Evolutionary conservation across 2,329 filamentous ascomycete genomes (phyloP), one percentile per base, ranked within the genome.

Genomic region (Ambrosiella xylebori): DNA sequence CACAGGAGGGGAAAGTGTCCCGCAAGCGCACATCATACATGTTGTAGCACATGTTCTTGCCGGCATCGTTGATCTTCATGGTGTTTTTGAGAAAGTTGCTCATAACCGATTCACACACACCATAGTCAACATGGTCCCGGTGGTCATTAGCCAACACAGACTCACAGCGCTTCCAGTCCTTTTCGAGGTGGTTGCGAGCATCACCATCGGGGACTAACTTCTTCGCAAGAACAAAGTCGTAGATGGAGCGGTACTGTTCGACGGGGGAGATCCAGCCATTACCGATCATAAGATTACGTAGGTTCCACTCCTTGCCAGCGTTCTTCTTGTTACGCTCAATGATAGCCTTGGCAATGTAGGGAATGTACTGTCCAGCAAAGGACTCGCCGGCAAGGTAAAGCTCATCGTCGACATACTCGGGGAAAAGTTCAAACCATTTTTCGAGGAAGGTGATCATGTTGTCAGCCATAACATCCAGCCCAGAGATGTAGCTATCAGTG

Each of bases 211-310:
- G 85, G 7, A 56, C 38, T 13, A 60, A 37, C 35, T 79, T 85
- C 64, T 82, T 80, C 63, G 82, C 67, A 44, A 97, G 70, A 17
- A 98, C 69, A 65, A 81, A 97, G 37, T 83, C 78, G 8, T 96
- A 74, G 67, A 96, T 96, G 0, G 91, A 77, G 37, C 85, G 82
- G 69, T 97, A 98, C 68, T 99, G 93, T 54, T 96, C 87, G 7
- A 74, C 74, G 1, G 91, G 90, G 1, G 90, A 86, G 57, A 98
- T 91, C 93, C 94, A 99, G 44, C 91, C 93, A 68, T 98, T 99
- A 57, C 94, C 94, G 61, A 99, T 97, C 40, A 98, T 69, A 17
- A 98, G 74, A 7, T 91, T 93, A 63, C 84, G 78, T 36, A 99
- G 72, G 55, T 85, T 84, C 93, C 91, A 98, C 6, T 63, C 56